Evolutionary conservation across 73 alveolate genomes (phyloP), one percentile per base, ranked within the genome.

Genomic region (Paramecium sexaurelia): DNA sequence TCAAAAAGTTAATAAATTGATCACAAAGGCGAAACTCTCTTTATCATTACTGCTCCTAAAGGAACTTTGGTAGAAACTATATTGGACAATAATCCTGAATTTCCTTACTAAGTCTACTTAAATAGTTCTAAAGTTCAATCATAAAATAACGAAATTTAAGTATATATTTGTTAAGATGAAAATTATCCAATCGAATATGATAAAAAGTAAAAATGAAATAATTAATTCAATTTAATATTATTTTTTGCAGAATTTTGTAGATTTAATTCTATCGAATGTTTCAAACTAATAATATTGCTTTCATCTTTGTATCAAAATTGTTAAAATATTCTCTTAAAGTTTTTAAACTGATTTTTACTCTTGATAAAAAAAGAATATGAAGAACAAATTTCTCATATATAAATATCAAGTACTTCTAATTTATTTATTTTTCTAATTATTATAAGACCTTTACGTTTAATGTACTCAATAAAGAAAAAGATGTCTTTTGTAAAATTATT

Each of bases 11-110:
- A 78, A 17, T 24, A 78, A 41, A 17, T 22, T 43, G 90, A 78
- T 40, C 90, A 78, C 22, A 41, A 78, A 24, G 93, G 93, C 11
- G 94, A 93, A 57, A 75, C 94, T 6, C 36, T 93, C 33, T 78
- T 93, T 55, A 91, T 91, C 20, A 92, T 93, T 27, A 88, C 93
- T 11, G 96, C 96, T 9, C 96, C 96, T 26, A 73, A 91, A 91
- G 96, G 96, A 4, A 93, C 96, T 15, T 20, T 40, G n/a, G 92
- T 93, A 11, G 96, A 93, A 55, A 91, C 88, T 7, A 92, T 93
- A 13, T 41, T 33, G 29, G 93, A 92, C 7, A 88, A 68, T 32
- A 43, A 66, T 56, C 83, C 85, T 15, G 94, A 88, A 69, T 88
- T 24, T 26, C 94, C 94, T 11, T 69, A 88, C 26, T 61, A 88